Base-by-base conservation (phyloP, 2,329 filamentous ascomycete species). In the Lecanoromycetidae sp. region DNA sequence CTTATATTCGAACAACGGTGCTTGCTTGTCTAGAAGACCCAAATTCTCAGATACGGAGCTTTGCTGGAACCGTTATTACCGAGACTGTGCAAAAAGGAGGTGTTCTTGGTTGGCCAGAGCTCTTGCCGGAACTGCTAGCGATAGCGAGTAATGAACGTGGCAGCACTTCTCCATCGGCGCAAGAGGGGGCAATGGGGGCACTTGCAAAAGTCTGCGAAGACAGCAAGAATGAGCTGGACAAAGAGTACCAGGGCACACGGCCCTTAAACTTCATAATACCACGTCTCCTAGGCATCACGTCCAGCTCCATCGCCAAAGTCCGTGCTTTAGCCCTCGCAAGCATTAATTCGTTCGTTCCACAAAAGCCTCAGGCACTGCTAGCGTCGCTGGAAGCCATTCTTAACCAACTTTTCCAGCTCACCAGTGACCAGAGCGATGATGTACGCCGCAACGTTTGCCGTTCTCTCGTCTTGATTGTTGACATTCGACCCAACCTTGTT, bases 151-250 rank as follows among this genome's bases (percentile, higher is more conserved):
- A 94, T 63, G 68, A 79, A 47, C 71, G 70, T 37, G 82, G 84
- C 33, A 78, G 82, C 53, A 70, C 80, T 19, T 71, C 85, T 5
- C 68, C 75, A 35, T 76, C 85, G 59, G 80, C 82, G 10, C 87
- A 95, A 61, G 90, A 98, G 63, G 88, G 88, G 52, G 88, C 87
- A 56, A 94, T 96, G 84, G 79, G 84, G 40, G 88, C 91, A 39
- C 72, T 98, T 64, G 72, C 83, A 62, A 96, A 96, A 71, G 88
- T 98, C 52, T 98, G 91, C 66, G 91, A 98, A 66, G 91, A 98
- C 67, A 95, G 94, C 67, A 81, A 79, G 59, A 87, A 84, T 61
- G 74, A 86, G 50, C 71, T 98, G 45, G 87, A 94, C 65, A 80
- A 82, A 57, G 86, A 94, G 54, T 86, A 94, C 62, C 80, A 87